Percentiles rank a stretch among this genome's conserved stretches.
These are phyloP conservation scores for Phialophora tarda DNA, from an alignment of 2,329 filamentous ascomycete species.

Conservation along the genomic window DNA sequence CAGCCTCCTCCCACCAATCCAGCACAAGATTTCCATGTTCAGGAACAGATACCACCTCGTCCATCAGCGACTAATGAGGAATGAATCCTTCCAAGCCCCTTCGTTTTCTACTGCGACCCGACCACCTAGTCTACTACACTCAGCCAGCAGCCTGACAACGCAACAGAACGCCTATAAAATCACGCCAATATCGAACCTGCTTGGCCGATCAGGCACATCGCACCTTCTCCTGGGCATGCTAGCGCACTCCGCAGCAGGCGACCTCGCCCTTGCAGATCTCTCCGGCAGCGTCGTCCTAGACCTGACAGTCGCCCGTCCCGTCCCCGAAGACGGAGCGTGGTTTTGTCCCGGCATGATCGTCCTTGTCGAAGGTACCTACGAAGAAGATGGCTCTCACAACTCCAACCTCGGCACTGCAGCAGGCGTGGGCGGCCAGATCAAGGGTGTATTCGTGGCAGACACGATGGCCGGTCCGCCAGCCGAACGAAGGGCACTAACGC, in stretches of 20 bases:
- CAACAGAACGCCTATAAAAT: constrained; percentile 77
- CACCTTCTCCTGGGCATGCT: constrained; percentile 89
- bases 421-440: constrained; percentile 86
- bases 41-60: constrained; percentile 90
- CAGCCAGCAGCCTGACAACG: constrained; percentile 60
- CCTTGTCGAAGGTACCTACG: constrained; percentile 92
- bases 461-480: constrained; percentile 91
- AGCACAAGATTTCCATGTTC: constrained; percentile 84
- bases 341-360: constrained; percentile 97
- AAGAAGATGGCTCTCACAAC: constrained; percentile 79
- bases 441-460: constrained; percentile 89
- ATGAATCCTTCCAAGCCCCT: constrained; percentile 89
- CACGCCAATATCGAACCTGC: constrained; percentile 77
- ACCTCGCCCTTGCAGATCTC: constrained; percentile 80
- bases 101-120: constrained; percentile 67
- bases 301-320: constrained; percentile 76
- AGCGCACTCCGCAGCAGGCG: constrained; percentile 75
- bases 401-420: constrained; percentile 68
- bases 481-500: constrained; percentile 78
- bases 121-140: constrained; percentile 60
- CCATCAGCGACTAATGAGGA: constrained; percentile 87
- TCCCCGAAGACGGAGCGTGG: constrained; percentile 87
- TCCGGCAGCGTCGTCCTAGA: constrained; percentile 88
- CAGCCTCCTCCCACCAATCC: constrained; percentile 74
- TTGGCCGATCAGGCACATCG: constrained; percentile 79